A percentile compares a stretch with the other conserved stretches of the same genome.
Evolutionary conservation across 257 asterid genomes (phyloP).

Genomic region (Echites panduratus): DNA sequence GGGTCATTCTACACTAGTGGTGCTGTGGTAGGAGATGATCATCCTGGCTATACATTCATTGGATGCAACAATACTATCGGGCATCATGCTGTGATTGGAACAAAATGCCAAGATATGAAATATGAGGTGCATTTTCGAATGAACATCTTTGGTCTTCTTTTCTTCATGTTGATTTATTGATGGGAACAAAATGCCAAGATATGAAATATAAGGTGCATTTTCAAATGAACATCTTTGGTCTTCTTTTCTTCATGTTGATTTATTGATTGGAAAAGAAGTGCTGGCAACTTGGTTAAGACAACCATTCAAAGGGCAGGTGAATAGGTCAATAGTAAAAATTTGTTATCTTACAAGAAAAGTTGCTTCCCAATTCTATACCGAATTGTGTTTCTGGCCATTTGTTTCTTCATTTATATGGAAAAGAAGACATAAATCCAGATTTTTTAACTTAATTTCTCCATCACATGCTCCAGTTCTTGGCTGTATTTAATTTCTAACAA

Average conservation of each 20-base stretch:
- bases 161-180: slow-evolving; percentile 19
- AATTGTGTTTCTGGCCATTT: background rate
- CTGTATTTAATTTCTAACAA: background rate
- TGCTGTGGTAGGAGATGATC: slow-evolving; percentile 87
- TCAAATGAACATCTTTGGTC: background rate
- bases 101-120: slow-evolving; percentile 88
- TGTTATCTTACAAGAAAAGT: background rate
- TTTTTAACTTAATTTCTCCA: background rate
- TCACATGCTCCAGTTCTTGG: background rate
- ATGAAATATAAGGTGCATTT: slow-evolving; percentile 68
- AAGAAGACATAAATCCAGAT: background rate
- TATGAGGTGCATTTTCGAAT: slow-evolving; percentile 47
- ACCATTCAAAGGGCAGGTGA: too few relatives aligned
- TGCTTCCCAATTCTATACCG: background rate
- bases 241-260: background rate
- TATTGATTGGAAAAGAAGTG: background rate
- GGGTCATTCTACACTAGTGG: slow-evolving; percentile 45
- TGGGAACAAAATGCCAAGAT: slow-evolving; percentile 90
- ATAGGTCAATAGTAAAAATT: background rate
- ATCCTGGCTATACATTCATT: slow-evolving; percentile 74
- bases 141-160: background rate
- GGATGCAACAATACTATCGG: slow-evolving; percentile 83
- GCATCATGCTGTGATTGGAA: slow-evolving; percentile 82
- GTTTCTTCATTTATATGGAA: background rate
- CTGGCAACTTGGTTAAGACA: background rate